phyloP scores from a whole-genome alignment of 2,329 filamentous ascomycete species.

The Chaetomium olivaceum region DNA sequence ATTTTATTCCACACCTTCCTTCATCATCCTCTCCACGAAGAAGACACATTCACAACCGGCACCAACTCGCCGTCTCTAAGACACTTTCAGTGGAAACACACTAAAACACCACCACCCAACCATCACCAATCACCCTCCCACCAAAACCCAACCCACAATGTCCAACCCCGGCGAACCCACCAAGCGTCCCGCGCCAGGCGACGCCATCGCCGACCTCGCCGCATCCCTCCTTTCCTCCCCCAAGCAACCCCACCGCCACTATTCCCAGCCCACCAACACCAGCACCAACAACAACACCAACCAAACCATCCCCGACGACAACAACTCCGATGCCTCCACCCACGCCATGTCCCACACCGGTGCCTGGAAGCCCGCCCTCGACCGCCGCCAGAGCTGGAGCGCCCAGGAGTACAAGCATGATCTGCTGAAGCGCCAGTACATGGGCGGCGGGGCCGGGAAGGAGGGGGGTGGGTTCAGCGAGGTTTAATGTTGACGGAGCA shows the following conservation, averaged over 20 bases:
- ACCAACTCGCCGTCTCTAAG: not conserved
- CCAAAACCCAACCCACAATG: not conserved
- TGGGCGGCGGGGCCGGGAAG: slow-evolving; percentile 32
- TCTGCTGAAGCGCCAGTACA: slow-evolving; percentile 53
- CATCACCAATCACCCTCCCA: not conserved
- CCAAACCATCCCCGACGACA: not conserved
- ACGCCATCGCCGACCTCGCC: slow-evolving; percentile 2
- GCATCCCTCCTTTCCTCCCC: slow-evolving; percentile 1
- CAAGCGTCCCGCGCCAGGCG: slow-evolving; percentile 1
- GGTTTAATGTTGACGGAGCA: too few species aligned
- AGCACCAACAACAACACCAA: not conserved
- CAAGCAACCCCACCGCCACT: not conserved
- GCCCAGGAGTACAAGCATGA: slow-evolving; percentile 55
- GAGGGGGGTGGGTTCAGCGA: slow-evolving; percentile 9
- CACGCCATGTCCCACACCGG: slow-evolving; percentile 37
- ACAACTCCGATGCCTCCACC: slow-evolving; percentile 31
- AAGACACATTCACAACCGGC: not conserved
- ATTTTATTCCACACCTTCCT: not conserved
- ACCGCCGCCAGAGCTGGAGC: slow-evolving; percentile 54
- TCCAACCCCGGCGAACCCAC: not conserved
- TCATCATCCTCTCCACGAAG: not conserved
- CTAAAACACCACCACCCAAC: not conserved
- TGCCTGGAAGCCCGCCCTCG: slow-evolving; percentile 50
- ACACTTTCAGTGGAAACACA: not conserved
- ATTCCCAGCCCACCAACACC: not conserved